Base-by-base conservation (phyloP, 495 filamentous ascomycete genomes). In the Lasiosphaeria hispida region DNA sequence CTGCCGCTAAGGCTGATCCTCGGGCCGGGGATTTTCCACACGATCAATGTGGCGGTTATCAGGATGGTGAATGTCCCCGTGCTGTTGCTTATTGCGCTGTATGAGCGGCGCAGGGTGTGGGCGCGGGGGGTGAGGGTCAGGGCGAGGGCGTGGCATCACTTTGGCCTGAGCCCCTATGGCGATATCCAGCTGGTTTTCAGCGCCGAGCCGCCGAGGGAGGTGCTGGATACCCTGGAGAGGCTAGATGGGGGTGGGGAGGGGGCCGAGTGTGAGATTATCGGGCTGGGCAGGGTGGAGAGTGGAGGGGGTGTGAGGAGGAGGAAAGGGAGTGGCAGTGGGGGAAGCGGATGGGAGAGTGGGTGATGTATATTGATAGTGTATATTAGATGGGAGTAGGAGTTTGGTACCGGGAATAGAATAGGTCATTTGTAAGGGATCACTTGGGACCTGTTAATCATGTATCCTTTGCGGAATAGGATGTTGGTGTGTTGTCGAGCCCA, bases 121-220 rank as follows among this genome's bases (percentile, higher is more conserved):
- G 61, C 69, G 18, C 51, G 66, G 17, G 36, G 60, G 54, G 53
- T 48, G 54, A 52, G 35, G 13, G 17, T 47, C 11, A 40, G 61
- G 33, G 38, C 53, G n/a, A 38, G 50, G 0, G 74, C 74, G 34
- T 85, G 80, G 80, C 72, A 78, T 19, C 74, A 81, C 53, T 76
- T 75, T 15, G 69, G 71, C 7, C 80, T 87, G 48, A 76, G 70
- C 4, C 80, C 82, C 0, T 82, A 86, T 59, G 82, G 77, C 7
- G 84, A 86, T 61, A 75, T 85, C 33, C 76, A 84, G 60, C 79
- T 79, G 0, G 81, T 85, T 1, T 86, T 87, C 62, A 77, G 83
- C 13, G 66, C 72, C 0, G 84, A 86, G 41, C 84, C 84, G 15
- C 84, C 83, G 34, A 69, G 77, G 38, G 73, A 72, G 1, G 67